phyloP scores from a whole-genome alignment of 2,329 filamentous ascomycete species.

The Amphichorda felina region DNA sequence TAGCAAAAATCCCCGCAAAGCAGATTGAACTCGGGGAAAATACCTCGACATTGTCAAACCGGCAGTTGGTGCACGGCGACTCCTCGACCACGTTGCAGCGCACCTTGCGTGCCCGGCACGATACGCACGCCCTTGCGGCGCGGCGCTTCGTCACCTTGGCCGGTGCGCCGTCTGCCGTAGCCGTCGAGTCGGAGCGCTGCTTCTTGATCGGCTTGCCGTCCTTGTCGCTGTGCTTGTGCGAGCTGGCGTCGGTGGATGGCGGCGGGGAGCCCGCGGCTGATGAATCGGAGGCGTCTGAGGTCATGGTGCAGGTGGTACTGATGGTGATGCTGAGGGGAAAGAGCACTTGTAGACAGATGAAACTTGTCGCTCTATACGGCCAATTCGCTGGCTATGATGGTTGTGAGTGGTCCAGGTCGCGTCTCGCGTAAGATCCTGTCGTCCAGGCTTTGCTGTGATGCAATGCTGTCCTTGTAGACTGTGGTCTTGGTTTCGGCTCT shows the following conservation, averaged over 20 bases:
- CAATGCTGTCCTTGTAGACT: too few species aligned
- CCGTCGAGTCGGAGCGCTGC: slow-evolving; percentile 19
- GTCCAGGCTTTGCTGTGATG: too few species aligned
- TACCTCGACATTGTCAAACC: slow-evolving; percentile 62
- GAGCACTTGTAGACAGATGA: too few species aligned
- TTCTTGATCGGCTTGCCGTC: slow-evolving; percentile 12
- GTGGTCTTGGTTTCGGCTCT: too few species aligned
- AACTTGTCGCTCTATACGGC: too few species aligned
- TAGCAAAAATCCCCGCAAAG: too few species aligned
- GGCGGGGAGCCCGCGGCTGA: slow-evolving; percentile 12
- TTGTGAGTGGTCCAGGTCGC: too few species aligned
- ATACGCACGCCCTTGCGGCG: slow-evolving; percentile 84
- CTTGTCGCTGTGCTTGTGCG: slow-evolving; percentile 7
- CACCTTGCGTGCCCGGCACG: slow-evolving; percentile 80
- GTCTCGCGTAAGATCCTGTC: too few species aligned
- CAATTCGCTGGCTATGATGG: too few species aligned
- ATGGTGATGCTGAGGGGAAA: neutral
- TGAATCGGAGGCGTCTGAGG: slow-evolving; percentile 4
- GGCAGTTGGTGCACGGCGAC: slow-evolving; percentile 78
- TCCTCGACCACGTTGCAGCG: slow-evolving; percentile 88
- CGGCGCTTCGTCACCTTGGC: slow-evolving; percentile 59
- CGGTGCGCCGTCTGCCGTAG: slow-evolving; percentile 14
- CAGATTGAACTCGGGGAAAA: too few species aligned
- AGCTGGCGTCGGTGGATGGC: neutral
- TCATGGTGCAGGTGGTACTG: slow-evolving; percentile 2